These are phyloP conservation scores for Plenodomus biglobosus DNA, from an alignment of 2,329 filamentous ascomycete genomes.

Conservation along the genomic window DNA sequence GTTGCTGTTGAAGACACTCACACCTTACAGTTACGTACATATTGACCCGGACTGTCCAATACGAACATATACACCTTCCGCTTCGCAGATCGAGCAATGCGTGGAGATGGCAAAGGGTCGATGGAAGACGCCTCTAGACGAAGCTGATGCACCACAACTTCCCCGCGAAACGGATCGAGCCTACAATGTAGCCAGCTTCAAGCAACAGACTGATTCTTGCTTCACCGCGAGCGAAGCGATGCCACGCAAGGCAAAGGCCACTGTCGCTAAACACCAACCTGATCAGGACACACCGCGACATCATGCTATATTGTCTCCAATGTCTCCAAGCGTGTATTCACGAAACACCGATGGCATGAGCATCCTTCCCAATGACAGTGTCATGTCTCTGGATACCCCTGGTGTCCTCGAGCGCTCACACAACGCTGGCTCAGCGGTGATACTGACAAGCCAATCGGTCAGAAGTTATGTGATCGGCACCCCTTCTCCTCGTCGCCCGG, in stretches of 20 bases:
- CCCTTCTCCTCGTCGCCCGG: constrained; percentile 25
- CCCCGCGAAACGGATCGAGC: constrained; percentile 32
- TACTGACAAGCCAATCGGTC: constrained; percentile 49
- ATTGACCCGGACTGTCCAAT: background rate
- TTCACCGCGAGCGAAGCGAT: background rate
- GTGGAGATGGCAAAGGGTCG: constrained; percentile 44
- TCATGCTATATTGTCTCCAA: constrained; percentile 23
- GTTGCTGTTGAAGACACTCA: background rate
- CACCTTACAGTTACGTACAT: background rate
- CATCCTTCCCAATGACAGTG: constrained; percentile 40
- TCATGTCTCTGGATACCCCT: constrained; percentile 27
- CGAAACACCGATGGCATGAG: constrained; percentile 45
- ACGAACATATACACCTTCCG: constrained; percentile 33
- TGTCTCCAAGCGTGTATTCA: constrained; percentile 54
- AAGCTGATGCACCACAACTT: constrained; percentile 30
- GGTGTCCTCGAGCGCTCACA: constrained; percentile 8
- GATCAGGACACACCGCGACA: background rate
- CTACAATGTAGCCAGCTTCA: constrained; percentile 14
- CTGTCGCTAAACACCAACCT: background rate
- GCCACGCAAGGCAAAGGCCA: background rate
- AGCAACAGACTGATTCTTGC: background rate
- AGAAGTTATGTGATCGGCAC: constrained; percentile 47
- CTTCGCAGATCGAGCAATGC: constrained; percentile 45
- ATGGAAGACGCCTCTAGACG: constrained; percentile 48
- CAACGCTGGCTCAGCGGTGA: constrained; percentile 44